Conservation (phyloP, 352 stramenopile species). For the Phytophthora palmivora region DNA sequence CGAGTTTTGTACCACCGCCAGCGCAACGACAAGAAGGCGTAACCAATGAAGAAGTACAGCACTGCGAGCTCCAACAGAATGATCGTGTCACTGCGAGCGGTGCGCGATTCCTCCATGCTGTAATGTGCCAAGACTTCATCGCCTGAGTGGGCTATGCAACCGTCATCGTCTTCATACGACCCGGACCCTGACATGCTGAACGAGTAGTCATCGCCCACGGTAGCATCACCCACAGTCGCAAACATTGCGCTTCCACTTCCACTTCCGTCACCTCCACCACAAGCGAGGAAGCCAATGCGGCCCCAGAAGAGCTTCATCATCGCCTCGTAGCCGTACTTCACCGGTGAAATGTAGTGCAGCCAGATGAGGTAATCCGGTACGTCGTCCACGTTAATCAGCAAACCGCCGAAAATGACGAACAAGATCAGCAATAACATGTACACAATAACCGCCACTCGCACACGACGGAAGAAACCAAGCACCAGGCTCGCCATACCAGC, state of each 20-base stretch:
- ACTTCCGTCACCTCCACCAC: constrained; percentile 24
- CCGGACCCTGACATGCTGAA: constrained; percentile 30
- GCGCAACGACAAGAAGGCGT: constrained; percentile 42
- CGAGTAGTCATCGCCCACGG: constrained; percentile 27
- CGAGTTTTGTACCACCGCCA: constrained; percentile 37
- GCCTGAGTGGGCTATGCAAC: constrained; percentile 51
- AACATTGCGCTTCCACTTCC: constrained; percentile 27
- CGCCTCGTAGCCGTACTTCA: constrained; percentile 51
- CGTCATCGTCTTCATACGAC: constrained; percentile 23
- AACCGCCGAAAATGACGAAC: constrained; percentile 52
- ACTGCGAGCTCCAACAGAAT: constrained; percentile 51
- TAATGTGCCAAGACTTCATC: constrained; percentile 59
- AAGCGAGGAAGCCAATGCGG: constrained; percentile 31
- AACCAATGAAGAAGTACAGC: constrained; percentile 46
- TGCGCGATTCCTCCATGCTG: constrained; percentile 44
- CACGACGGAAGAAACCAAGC: constrained; percentile 42
- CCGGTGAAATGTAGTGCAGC: constrained; percentile 63
- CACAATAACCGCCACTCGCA: constrained; percentile 38
- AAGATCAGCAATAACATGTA: constrained; percentile 44
- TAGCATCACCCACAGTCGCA: constrained; percentile 29
- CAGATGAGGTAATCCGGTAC: constrained; percentile 61
- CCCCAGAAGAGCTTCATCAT: constrained; percentile 56
- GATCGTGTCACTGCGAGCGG: constrained; percentile 36
- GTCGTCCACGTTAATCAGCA: constrained; percentile 57
- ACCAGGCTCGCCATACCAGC: constrained; percentile 40